Conservation (phyloP, 2,329 filamentous ascomycete species). For the Coniochaeta hoffmannii region DNA sequence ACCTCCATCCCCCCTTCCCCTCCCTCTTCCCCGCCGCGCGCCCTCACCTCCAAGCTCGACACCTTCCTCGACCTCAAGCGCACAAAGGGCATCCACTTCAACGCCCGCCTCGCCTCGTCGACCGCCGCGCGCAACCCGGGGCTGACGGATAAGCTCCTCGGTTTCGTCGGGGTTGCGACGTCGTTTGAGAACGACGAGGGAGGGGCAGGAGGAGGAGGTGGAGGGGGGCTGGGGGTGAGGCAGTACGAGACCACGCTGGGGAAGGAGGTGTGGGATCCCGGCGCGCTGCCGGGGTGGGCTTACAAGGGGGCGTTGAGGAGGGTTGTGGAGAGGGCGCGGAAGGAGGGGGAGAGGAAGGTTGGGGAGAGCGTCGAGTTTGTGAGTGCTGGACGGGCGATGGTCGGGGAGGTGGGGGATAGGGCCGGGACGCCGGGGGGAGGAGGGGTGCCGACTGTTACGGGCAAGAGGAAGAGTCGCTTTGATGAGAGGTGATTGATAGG, state of each 20-base stretch:
- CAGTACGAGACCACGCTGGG: slow-evolving; percentile 60
- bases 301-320: slow-evolving; percentile 42
- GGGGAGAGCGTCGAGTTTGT: slow-evolving; percentile 46
- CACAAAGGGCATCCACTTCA: slow-evolving; percentile 69
- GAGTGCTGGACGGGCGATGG: slow-evolving; percentile 16
- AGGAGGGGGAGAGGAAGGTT: slow-evolving; percentile 34
- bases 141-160: slow-evolving; percentile 64
- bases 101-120: slow-evolving; percentile 61
- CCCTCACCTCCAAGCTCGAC: slow-evolving; percentile 58
- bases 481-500: slow-evolving; percentile 11
- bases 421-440: slow-evolving; percentile 20
- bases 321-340: slow-evolving; percentile 36
- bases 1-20: slow-evolving; percentile 70
- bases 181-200: slow-evolving; percentile 17
- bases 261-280: slow-evolving; percentile 48
- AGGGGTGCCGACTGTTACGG: slow-evolving; percentile 5
- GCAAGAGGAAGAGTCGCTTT: slow-evolving; percentile 27
- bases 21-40: slow-evolving; percentile 39
- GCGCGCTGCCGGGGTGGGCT: slow-evolving; percentile 46
- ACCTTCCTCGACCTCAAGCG: slow-evolving; percentile 69
- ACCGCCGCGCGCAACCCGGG: slow-evolving; percentile 64
- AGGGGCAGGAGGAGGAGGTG: slow-evolving; percentile 29
- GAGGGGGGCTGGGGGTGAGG: slow-evolving; percentile 21
- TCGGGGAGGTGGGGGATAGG: slow-evolving; percentile 15
- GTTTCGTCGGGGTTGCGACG: slow-evolving; percentile 47